Conservation (phyloP, 2,329 filamentous ascomycete species). For the Cladosporium austrohemisphaericum region DNA sequence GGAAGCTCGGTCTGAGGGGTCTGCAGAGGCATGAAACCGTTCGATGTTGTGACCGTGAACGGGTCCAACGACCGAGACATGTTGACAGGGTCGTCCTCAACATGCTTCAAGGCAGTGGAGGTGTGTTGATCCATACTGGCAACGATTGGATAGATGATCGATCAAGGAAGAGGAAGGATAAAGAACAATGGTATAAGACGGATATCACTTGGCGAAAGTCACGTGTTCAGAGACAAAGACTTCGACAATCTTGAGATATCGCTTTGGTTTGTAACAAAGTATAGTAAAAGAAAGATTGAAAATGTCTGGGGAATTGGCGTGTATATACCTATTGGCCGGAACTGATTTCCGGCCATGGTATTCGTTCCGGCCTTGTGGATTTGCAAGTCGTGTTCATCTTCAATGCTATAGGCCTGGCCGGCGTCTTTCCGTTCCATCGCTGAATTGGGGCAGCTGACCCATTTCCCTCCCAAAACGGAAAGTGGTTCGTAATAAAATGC, state of each 20-base stretch:
- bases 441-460: neutral
- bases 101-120: constrained; percentile 23
- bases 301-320: constrained; percentile 6
- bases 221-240: constrained; percentile 10
- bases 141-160: neutral
- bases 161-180: neutral
- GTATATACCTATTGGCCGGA: constrained; percentile 14
- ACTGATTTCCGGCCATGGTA: neutral
- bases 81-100: constrained; percentile 26
- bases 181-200: neutral
- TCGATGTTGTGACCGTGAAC: constrained; percentile 73
- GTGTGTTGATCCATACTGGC: neutral
- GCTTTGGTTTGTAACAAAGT: neutral
- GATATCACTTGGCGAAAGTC: constrained; percentile 2
- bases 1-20: constrained; percentile 57
- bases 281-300: constrained; percentile 8
- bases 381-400: neutral
- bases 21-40: constrained; percentile 68
- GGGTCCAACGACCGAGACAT: constrained; percentile 29
- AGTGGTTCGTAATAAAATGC: constrained; percentile 5
- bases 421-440: neutral
- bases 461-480: neutral
- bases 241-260: neutral
- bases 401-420: constrained; percentile 14
- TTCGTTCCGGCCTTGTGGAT: constrained; percentile 1